Evolutionary conservation across 2,329 filamentous ascomycete species (phyloP).

Genomic region (Fusarium incarnatum): DNA sequence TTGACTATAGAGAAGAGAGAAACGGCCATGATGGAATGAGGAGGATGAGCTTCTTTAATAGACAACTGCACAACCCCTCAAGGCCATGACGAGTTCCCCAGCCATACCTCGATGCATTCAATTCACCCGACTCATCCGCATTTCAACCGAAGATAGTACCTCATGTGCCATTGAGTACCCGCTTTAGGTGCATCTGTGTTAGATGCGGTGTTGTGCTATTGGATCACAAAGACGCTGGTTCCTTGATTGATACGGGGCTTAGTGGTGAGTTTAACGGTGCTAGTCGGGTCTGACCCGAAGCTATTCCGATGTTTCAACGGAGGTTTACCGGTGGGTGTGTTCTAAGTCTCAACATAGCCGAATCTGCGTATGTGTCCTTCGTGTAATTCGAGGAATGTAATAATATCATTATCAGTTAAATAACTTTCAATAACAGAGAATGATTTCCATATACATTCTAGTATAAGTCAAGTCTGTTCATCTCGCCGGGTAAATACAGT

Average conservation of each 20-base stretch:
- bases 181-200: slow-evolving; percentile 33
- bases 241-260: slow-evolving; percentile 21
- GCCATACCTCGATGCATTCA: slow-evolving; percentile 5
- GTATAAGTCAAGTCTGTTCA: background rate
- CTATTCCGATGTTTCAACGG: slow-evolving; percentile 33
- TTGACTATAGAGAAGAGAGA: slow-evolving; percentile 16
- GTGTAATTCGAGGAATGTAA: too few relatives aligned
- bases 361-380: background rate
- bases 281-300: slow-evolving; percentile 20
- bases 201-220: slow-evolving; percentile 39
- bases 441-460: background rate
- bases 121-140: slow-evolving; percentile 27
- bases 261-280: slow-evolving; percentile 9
- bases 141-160: slow-evolving; percentile 35
- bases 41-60: slow-evolving; percentile 40
- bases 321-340: slow-evolving; percentile 15
- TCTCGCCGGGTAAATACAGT: slow-evolving; percentile 8
- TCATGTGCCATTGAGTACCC: slow-evolving; percentile 39
- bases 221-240: slow-evolving; percentile 19
- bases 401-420: too few relatives aligned
- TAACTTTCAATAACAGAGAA: accelerated
- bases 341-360: background rate
- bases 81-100: slow-evolving; percentile 18
- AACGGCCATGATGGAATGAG: slow-evolving; percentile 21
- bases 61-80: slow-evolving; percentile 14